A percentile compares a stretch with the other conserved stretches of the same genome.
phyloP scores from a whole-genome alignment of 495 filamentous ascomycete genomes.

The Neurospora cerealis region DNA sequence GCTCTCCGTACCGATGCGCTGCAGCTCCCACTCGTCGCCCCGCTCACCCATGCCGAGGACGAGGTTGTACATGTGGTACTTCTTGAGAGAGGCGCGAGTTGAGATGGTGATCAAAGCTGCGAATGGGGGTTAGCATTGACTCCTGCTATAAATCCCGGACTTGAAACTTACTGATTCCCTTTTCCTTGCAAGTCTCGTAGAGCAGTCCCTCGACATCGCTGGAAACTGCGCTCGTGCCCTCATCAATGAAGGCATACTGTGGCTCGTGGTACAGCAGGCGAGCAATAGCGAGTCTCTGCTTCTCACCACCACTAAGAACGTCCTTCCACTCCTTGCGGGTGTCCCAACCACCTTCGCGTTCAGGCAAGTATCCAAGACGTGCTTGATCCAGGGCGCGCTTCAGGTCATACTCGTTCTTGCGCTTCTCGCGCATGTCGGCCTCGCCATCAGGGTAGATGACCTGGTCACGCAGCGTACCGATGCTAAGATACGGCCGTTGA shows the following conservation, averaged over 20 bases:
- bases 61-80: constrained; percentile 87
- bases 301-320: constrained; percentile 93
- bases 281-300: constrained; percentile 88
- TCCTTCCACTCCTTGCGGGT: constrained; percentile 98
- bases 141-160: no score
- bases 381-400: constrained; percentile 71
- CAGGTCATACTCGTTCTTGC: constrained; percentile 63
- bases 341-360: constrained; percentile 94
- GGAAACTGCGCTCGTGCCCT: constrained; percentile 87
- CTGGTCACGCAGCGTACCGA: constrained; percentile 93
- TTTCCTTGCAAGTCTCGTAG: constrained; percentile 85
- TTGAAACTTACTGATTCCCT: constrained; percentile 58
- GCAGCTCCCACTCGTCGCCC: constrained; percentile 70
- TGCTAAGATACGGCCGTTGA: constrained; percentile 84
- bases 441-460: constrained; percentile 96
- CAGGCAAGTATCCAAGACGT: constrained; percentile 75
- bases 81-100: constrained; percentile 84
- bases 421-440: constrained; percentile 80
- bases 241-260: constrained; percentile 85
- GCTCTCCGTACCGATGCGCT: constrained; percentile 81
- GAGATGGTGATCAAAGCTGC: constrained; percentile 82
- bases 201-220: constrained; percentile 90
- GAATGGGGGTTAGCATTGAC: constrained; percentile 12
- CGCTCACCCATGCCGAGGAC: constrained; percentile 63
- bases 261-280: constrained; percentile 91